A percentile compares a stretch with the other conserved stretches of the same genome.
These are phyloP conservation scores for Dianthus caryophyllus DNA, from an alignment of 148 eudicot species.

Conservation along the genomic window DNA sequence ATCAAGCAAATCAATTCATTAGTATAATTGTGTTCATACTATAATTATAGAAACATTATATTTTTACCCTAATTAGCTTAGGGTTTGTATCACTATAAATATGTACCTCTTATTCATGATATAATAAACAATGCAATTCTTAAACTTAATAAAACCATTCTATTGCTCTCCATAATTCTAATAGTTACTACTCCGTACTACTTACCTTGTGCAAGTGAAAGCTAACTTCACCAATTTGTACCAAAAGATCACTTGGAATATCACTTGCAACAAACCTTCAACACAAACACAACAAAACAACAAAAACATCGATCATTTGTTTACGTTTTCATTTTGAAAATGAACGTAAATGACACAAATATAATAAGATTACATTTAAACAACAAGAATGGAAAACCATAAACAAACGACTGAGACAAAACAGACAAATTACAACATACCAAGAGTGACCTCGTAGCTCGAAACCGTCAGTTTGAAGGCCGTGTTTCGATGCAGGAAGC, in stretches of 20 bases:
- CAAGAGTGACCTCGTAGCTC: constrained; percentile 92
- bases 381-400: no score
- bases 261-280: constrained; percentile 87
- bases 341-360: no score
- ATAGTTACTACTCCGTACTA: neutral
- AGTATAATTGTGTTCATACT: no score
- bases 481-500: constrained; percentile 52
- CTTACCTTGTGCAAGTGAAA: constrained; percentile 93
- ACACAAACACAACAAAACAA: neutral
- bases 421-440: constrained; percentile 31
- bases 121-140: no score
- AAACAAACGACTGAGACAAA: neutral
- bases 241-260: constrained; percentile 81
- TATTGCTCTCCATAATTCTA: neutral
- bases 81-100: no score
- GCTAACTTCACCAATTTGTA: constrained; percentile 71
- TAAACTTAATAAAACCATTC: no score
- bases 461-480: constrained; percentile 79
- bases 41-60: no score
- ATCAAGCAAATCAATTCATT: no score
- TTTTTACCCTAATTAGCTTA: no score
- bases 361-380: no score
- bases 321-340: no score
- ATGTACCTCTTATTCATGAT: no score
- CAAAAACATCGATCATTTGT: neutral